phyloP scores from a whole-genome alignment of 1,139 yeast species.

The Pichia kudriavzevii region DNA sequence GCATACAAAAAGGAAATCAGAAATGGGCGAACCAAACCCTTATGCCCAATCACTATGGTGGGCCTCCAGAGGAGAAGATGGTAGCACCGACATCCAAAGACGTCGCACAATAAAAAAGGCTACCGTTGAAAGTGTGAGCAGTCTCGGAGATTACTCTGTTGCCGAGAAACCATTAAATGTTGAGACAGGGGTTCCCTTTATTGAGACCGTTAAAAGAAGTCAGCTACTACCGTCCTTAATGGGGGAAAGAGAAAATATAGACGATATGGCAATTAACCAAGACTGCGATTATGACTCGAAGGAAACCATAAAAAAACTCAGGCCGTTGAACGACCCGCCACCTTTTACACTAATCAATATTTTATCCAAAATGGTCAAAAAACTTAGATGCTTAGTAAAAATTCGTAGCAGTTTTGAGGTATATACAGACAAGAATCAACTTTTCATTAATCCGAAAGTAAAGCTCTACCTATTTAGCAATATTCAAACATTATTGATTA shows the following conservation, averaged over 20 bases:
- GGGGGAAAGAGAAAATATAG: constrained; percentile 1
- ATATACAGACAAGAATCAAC: constrained; percentile 11
- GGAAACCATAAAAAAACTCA: constrained; percentile 1
- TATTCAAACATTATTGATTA: constrained; percentile 17
- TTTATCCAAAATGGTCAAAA: constrained; percentile 8
- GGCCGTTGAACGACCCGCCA: constrained; percentile 9
- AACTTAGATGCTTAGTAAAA: constrained; percentile 13
- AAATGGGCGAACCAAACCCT: constrained; percentile 16
- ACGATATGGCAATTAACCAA: not conserved
- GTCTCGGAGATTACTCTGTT: not conserved
- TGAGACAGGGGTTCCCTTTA: too few relatives aligned
- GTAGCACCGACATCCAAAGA: too few relatives aligned
- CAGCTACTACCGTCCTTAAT: constrained; percentile 10
- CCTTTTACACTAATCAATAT: constrained; percentile 8
- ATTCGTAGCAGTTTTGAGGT: constrained; percentile 14
- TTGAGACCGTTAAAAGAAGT: not conserved
- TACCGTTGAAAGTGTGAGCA: not conserved
- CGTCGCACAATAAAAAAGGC: constrained; percentile 17
- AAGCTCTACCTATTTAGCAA: constrained; percentile 22
- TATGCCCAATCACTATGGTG: constrained; percentile 27
- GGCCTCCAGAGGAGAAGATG: constrained; percentile 22
- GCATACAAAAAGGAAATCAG: constrained; percentile 3
- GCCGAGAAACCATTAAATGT: too few relatives aligned
- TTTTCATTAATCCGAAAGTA: constrained; percentile 16
- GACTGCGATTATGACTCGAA: not conserved